phyloP scores from a whole-genome alignment of 2,329 filamentous ascomycete species.

The Malbranchea cinnamomea region DNA sequence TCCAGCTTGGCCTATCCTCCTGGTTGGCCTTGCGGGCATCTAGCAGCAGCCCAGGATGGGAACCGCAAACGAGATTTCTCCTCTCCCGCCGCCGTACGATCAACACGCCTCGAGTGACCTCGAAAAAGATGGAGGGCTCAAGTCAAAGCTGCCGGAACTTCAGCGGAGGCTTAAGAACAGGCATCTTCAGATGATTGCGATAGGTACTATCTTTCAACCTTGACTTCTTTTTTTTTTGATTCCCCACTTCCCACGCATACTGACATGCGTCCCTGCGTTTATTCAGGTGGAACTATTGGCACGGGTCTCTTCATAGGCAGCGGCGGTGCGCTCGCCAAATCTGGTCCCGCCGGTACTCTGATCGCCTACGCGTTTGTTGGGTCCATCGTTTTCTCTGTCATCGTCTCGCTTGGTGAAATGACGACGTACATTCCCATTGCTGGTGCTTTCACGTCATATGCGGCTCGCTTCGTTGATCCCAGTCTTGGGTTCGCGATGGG shows the following conservation, averaged over 20 bases:
- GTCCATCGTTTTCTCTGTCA: conserved; percentile 58
- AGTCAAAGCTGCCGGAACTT: conserved; percentile 48
- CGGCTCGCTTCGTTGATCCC: conserved; percentile 57
- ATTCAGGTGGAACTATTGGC: conserved; percentile 47
- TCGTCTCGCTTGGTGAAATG: conserved; percentile 53
- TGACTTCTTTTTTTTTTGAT: neutral
- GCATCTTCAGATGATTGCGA: conserved; percentile 97
- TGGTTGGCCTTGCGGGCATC: no score
- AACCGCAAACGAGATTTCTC: conserved; percentile 1
- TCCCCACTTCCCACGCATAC: neutral
- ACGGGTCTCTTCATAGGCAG: conserved; percentile 59
- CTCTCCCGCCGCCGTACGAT: neutral
- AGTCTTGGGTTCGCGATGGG: conserved; percentile 64
- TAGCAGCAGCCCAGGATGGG: conserved; percentile 1
- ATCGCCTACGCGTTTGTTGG: conserved; percentile 58
- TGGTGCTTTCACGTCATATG: conserved; percentile 63
- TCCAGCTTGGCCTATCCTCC: no score
- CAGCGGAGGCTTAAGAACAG: conserved; percentile 67
- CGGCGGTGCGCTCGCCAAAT: conserved; percentile 45
- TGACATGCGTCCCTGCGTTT: neutral
- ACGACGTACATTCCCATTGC: conserved; percentile 63
- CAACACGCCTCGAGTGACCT: conserved; percentile 14
- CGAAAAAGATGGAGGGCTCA: conserved; percentile 25
- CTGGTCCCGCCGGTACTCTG: conserved; percentile 51
- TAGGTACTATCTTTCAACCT: conserved; percentile 32